Evolutionary conservation across 2,329 filamentous ascomycete genomes (phyloP), one percentile per base, ranked within the genome.

Genomic region (Fusarium sp.): DNA sequence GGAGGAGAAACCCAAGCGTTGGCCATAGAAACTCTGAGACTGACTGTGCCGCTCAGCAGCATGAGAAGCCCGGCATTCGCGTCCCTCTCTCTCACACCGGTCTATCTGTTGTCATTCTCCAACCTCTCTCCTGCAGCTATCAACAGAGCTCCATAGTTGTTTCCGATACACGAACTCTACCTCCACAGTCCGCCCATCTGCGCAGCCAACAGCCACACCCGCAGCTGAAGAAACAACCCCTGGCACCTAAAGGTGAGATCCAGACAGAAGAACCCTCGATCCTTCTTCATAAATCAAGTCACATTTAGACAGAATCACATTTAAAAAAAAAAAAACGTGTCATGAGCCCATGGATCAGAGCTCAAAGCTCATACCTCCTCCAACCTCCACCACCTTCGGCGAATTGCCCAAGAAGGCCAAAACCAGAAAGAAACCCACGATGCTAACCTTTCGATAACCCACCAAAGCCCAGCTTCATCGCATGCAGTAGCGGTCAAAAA

Each of bases 131-230:
- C 25, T 50, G 25, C 45, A 50, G 40, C 27, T 42, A 22, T 38
- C 10, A 57, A 35, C 56, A n/a, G 18, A n/a, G 20, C 57, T 29
- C 38, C 58, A 61, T 73, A 71, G 63, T 29, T 59, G 67, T 68
- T 65, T 60, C 45, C 38, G 38, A 65, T 71, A 65, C 54, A 65
- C 45, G 20, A 57, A 68, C 54, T 72, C 45, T 58, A 65, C 60
- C 64, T 71, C 70, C 70, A 72, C 68, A 65, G 22, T n/a, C 56
- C 62, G 27, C 58, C 25, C 45, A 29, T 38, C 58, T 16, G 25
- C 40, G 18, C 66, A 63, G 58, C 50, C 42, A 63, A 54, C 71
- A 74, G 67, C 71, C 71, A 74, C 71, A 71, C 71, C 68, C 71
- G 59, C 38, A 58, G 29, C 52, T 33, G 33, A 42, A 45, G 40